A percentile compares a stretch with the other conserved stretches of the same genome.
phyloP scores from a whole-genome alignment of 768 basidiomycete species.

The Serpula lacrymans region DNA sequence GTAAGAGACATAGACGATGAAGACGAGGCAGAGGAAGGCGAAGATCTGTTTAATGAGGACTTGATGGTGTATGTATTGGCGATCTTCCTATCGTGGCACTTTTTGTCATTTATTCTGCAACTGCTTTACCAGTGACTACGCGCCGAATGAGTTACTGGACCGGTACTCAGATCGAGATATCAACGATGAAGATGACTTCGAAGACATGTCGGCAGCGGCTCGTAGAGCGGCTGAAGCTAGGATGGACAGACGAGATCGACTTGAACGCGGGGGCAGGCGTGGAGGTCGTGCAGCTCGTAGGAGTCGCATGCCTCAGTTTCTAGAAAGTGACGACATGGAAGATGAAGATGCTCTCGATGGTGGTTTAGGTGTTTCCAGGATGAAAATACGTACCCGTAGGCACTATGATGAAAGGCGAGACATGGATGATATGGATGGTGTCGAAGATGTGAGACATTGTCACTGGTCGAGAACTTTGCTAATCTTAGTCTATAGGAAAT shows the following conservation, averaged over 20 bases:
- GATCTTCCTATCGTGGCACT: conserved; percentile 5
- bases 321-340: conserved; percentile 79
- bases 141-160: conserved; percentile 77
- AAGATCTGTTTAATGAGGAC: conserved; percentile 88
- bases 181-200: conserved; percentile 74
- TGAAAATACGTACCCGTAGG: conserved; percentile 79
- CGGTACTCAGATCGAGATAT: conserved; percentile 84
- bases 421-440: conserved; percentile 85
- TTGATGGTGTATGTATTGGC: conserved; percentile 67
- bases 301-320: conserved; percentile 81
- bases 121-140: conserved; percentile 67
- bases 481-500: conserved; percentile 61
- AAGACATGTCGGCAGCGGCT: conserved; percentile 61
- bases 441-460: conserved; percentile 68
- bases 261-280: conserved; percentile 60
- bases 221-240: conserved; percentile 81
- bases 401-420: conserved; percentile 94
- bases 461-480: background rate
- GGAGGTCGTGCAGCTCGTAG: conserved; percentile 76
- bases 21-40: conserved; percentile 66
- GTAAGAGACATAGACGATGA: conserved; percentile 65
- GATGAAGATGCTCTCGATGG: conserved; percentile 71
- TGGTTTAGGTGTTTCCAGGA: conserved; percentile 61
- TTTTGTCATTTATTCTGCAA: conserved; percentile 8
- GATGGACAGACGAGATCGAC: conserved; percentile 86